Base-by-base conservation (phyloP, 306 rosid genomes). In the Prunus padus region DNA sequence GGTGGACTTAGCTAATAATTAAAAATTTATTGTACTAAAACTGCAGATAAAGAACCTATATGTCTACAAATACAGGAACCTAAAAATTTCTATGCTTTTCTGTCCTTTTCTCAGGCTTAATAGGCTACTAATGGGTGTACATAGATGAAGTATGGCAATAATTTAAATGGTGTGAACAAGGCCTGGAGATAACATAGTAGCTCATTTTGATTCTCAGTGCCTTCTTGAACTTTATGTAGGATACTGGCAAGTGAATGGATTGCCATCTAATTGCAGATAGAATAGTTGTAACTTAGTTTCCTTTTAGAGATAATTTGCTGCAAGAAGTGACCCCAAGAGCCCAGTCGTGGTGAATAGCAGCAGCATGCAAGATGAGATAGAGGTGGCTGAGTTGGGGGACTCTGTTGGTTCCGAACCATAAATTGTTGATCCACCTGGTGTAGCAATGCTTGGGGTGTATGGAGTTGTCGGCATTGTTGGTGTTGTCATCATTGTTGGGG, bases 361-460 rank as follows among this genome's bases (percentile, higher is more conserved):
- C 67, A 64, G 64, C 52, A 72, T 75, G 80, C 77, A 87, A 73
- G 61, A 59, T 55, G 88, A 79, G 20, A 75, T 30, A 54, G 91
- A 80, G 76, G 84, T 72, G 61, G 92, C 88, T 59, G 87, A 50
- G 70, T 81, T 88, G 62, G 96, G 96, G 79, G 86, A 86, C 40
- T 45, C 94, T 66, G 93, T 79, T 80, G 98, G 96, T 46, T 79
- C 93, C 56, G 82, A 26, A 76, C 97, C 97, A 76, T 72, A 84
- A 59, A 78, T 79, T 31, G 89, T 72, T 64, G 96, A 57, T 83
- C 87, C 98, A 50, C 88, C 81, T 4, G 96, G 88, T 44, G 81
- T 83, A 28, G 79, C 37, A 46, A 33, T 78, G 67, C 78, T 71
- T 8, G 95, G 93, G 72, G 83, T 73, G 14, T 87, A 62, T 12